Conservation (phyloP, 2,329 filamentous ascomycete genomes). For the Diaporthe eres region DNA sequence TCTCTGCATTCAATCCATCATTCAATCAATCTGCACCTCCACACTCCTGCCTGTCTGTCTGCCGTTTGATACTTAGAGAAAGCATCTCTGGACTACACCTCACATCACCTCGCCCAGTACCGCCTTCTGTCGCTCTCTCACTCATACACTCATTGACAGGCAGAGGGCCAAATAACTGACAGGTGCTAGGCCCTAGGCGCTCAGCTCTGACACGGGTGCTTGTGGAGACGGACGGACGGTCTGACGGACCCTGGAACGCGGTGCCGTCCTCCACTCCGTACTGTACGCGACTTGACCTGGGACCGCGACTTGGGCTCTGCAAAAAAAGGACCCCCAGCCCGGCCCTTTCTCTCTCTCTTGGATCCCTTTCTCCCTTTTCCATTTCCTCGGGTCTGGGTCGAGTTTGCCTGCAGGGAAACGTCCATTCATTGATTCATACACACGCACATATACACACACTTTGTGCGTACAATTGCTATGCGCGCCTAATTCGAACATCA, state of each 20-base stretch:
- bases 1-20: constrained; percentile 8
- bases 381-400: constrained; percentile 18
- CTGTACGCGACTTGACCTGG: constrained; percentile 41
- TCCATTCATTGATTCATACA: constrained; percentile 20
- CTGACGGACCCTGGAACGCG: constrained; percentile 38
- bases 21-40: neutral
- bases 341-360: constrained; percentile 23
- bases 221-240: constrained; percentile 35
- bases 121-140: neutral
- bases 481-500: constrained; percentile 20
- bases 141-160: neutral
- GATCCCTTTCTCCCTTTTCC: constrained; percentile 14
- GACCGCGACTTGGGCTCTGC: constrained; percentile 40
- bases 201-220: constrained; percentile 20
- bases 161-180: neutral
- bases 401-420: constrained; percentile 35
- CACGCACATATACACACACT: neutral
- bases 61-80: neutral
- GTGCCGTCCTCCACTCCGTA: constrained; percentile 34
- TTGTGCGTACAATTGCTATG: constrained; percentile 34
- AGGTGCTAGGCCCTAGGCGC: neutral
- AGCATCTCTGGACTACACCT: neutral
- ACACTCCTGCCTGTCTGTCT: neutral
- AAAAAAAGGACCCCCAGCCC: constrained; percentile 36
- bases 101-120: neutral